Base-by-base conservation (phyloP, 2,329 filamentous ascomycete genomes). In the Neonectria punicea region DNA sequence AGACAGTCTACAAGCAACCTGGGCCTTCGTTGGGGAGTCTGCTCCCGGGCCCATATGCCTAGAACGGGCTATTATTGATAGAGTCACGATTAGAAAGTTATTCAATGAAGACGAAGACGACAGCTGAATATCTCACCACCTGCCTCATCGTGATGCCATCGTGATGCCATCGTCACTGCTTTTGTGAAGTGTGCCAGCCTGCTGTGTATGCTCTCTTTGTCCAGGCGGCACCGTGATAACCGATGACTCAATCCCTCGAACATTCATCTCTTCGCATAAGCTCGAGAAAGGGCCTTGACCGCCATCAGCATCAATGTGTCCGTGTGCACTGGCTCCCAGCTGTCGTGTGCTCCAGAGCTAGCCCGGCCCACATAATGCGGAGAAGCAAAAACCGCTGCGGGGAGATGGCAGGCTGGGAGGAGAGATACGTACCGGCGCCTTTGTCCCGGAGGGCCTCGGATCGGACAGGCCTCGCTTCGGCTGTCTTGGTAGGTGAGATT, bases 11-110 rank as follows among this genome's bases (percentile, higher is more conserved):
- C 65, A 53, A 63, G 71, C 70, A 63, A 67, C 47, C 53, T 65
- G 72, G 57, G 57, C 46, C 54, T 39, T 46, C 58, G 43, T 32
- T 63, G 72, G 70, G 66, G 63, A 64, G 44, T 36, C 49, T 43
- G 64, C 63, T 67, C 69, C 51, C 68, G 58, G 66, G 67, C 64
- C 65, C 67, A 66, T 51, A 55, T 58, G 71, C 68, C 67, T 72
- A 74, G 72, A 74, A 70, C 71, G 72, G 72, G 72, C 71, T 71
- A 73, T 63, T 59, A 30, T 71, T 71, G 69, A 73, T 74, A 72
- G 70, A 71, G 39, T 69, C 54, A 67, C 54, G 61, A 65, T 68
- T 58, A 54, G 54, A 46, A 9, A 63, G 56, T 57, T 55, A 53
- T 58, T 56, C 66, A 72, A 57, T 68, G 66, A 66, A 70, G 51